Evolutionary conservation across 805 yeast species (phyloP).

Genomic region (Starmera amethionina): DNA sequence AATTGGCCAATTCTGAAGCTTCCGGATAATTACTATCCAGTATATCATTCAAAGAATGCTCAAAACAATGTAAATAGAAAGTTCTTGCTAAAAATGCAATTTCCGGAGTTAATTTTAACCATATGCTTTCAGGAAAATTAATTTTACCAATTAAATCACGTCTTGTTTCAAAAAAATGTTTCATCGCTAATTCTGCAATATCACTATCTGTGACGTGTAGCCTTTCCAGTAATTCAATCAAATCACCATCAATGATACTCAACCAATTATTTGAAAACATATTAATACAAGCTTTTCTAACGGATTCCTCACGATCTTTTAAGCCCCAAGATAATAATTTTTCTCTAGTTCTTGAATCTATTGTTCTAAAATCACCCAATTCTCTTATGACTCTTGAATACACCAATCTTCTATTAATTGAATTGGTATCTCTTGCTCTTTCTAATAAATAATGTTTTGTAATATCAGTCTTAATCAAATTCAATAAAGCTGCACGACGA

Average conservation of each 20-base stretch:
- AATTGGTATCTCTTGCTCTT: conserved; percentile 73
- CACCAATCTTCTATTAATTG: conserved; percentile 61
- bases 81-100: conserved; percentile 62
- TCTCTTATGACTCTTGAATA: conserved; percentile 60
- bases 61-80: conserved; percentile 55
- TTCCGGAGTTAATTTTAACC: conserved; percentile 67
- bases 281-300: conserved; percentile 58
- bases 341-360: conserved; percentile 50
- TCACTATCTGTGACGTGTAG: conserved; percentile 61
- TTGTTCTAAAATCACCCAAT: conserved; percentile 49
- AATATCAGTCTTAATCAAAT: conserved; percentile 43
- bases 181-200: conserved; percentile 59
- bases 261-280: conserved; percentile 72
- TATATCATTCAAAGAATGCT: conserved; percentile 37
- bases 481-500: conserved; percentile 71
- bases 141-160: conserved; percentile 54
- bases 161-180: conserved; percentile 48
- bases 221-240: conserved; percentile 61
- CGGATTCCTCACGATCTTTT: conserved; percentile 72
- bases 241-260: conserved; percentile 53
- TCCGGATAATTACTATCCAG: conserved; percentile 74
- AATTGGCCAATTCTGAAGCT: conserved; percentile 56
- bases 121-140: conserved; percentile 51
- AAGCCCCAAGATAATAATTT: conserved; percentile 75
- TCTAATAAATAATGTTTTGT: conserved; percentile 57